Evolutionary conservation across 176 grass and related monocot genomes (phyloP).

Genomic region (Phragmites australis): DNA sequence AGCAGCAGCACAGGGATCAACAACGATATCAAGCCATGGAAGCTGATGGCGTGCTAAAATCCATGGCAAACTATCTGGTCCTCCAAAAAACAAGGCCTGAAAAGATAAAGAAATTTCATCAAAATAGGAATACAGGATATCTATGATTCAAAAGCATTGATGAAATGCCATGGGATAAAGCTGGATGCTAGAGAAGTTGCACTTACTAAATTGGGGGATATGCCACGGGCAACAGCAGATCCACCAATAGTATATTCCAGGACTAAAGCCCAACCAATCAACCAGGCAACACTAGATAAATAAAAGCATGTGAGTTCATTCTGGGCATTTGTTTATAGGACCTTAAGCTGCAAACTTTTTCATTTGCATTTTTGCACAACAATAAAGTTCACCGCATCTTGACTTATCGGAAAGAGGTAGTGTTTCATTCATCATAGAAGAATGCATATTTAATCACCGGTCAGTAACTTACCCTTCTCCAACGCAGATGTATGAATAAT

Average conservation of each 20-base stretch:
- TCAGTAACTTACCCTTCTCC: conserved; percentile 76
- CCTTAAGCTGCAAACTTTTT: background rate
- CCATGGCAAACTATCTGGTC: conserved; percentile 74
- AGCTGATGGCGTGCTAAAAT: conserved; percentile 83
- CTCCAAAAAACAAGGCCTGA: conserved; percentile 96
- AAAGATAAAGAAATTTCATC: conserved; percentile 29
- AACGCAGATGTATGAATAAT: conserved; percentile 88
- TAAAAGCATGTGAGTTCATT: conserved; percentile 40
- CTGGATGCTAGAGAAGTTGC: conserved; percentile 21
- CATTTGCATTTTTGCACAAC: background rate
- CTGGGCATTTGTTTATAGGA: conserved; percentile 18
- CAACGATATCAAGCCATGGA: conserved; percentile 69
- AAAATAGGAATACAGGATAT: conserved; percentile 15
- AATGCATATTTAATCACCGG: conserved; percentile 15
- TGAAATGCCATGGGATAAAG: conserved; percentile 25
- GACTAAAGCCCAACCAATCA: conserved; percentile 96
- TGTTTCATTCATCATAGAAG: conserved; percentile 13
- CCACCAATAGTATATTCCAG: conserved; percentile 97
- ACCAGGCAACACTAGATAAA: conserved; percentile 81
- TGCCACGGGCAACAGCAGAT: conserved; percentile 92
- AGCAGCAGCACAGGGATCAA: conserved; percentile 84
- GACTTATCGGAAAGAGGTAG: background rate
- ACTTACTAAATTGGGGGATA: conserved; percentile 94
- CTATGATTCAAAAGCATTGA: conserved; percentile 10
- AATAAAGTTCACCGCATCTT: conserved; percentile 5